These are phyloP conservation scores for Sedum album DNA, from an alignment of 164 flowering plant species.

Conservation along the genomic window DNA sequence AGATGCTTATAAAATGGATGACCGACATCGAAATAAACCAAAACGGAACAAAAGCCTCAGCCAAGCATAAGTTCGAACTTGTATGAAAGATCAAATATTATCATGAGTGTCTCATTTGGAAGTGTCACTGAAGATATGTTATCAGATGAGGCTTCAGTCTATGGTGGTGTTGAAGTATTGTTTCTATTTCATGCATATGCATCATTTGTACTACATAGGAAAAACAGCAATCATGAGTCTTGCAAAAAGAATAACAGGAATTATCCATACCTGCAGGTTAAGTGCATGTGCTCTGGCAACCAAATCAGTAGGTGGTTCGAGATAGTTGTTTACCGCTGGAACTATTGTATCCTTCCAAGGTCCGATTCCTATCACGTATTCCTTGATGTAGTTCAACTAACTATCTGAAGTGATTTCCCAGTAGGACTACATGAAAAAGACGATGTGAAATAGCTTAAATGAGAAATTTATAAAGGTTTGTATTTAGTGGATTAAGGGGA, in stretches of 20 bases:
- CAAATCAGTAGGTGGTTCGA: slow-evolving; percentile 68
- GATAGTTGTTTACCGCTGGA: slow-evolving; percentile 47
- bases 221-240: neutral
- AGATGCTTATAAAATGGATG: too few species aligned
- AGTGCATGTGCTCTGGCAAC: too few species aligned
- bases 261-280: slow-evolving; percentile 55
- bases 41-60: neutral
- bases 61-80: too few species aligned
- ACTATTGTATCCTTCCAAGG: too few species aligned
- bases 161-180: too few species aligned
- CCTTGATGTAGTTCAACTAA: slow-evolving; percentile 62
- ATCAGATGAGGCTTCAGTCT: too few species aligned
- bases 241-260: neutral
- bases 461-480: neutral
- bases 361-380: slow-evolving; percentile 93
- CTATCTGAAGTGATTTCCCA: slow-evolving; percentile 90
- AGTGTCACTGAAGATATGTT: too few species aligned
- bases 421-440: slow-evolving; percentile 51
- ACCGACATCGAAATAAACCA: too few species aligned
- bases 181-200: neutral
- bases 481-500: neutral
- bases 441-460: neutral
- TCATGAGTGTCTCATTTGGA: too few species aligned
- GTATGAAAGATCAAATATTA: too few species aligned
- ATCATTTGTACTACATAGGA: neutral